Conservation (phyloP, 2,329 filamentous ascomycete genomes). For the Hirsutella rhossiliensis region DNA sequence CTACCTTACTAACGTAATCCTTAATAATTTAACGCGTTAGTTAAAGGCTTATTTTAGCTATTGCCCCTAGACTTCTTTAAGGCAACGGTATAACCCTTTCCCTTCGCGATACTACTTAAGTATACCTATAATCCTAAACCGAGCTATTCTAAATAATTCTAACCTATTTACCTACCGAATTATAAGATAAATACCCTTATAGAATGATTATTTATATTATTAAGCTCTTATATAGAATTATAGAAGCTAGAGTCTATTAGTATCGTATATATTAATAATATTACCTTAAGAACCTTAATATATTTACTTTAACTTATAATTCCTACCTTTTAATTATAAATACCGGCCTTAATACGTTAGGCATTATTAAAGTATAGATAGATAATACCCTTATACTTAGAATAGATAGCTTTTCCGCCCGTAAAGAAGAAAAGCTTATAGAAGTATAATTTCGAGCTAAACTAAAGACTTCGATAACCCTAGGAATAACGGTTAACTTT, state of each 20-base stretch:
- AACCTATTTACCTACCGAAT: not conserved
- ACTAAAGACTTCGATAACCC: not conserved
- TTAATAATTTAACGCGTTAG: not conserved
- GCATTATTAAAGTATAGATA: not conserved
- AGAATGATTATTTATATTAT: not conserved
- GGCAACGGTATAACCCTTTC: not conserved
- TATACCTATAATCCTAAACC: not conserved
- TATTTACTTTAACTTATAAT: not conserved
- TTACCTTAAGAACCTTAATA: not conserved
- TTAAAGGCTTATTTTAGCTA: not conserved
- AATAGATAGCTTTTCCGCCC: not conserved
- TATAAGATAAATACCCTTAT: not conserved
- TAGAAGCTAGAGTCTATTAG: not conserved
- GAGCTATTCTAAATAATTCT: not conserved
- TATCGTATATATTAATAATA: not conserved
- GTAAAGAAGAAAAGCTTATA: not conserved
- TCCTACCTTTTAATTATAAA: not conserved
- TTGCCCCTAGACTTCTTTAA: not conserved
- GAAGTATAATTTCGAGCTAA: not conserved
- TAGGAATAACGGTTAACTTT: not conserved
- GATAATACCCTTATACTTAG: not conserved
- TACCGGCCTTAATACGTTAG: not conserved
- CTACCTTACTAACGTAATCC: not conserved
- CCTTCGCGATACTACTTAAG: not conserved
- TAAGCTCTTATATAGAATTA: not conserved